Evolutionary conservation across 2,329 filamentous ascomycete genomes (phyloP).

Genomic region (Sphaerostilbella broomeana): DNA sequence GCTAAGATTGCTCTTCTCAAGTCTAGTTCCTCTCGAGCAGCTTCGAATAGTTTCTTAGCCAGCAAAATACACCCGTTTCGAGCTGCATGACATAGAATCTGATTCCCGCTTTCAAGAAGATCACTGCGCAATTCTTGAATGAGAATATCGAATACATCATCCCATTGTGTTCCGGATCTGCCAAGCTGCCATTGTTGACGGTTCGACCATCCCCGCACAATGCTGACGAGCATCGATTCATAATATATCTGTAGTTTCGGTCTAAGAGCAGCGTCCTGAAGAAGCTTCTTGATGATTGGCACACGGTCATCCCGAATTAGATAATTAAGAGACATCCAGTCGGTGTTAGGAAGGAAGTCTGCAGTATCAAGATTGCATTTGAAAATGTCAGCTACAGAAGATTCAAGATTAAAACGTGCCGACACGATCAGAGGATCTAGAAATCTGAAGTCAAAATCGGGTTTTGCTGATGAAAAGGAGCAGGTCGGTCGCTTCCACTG

Average conservation of each 20-base stretch:
- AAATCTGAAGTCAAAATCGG: neutral
- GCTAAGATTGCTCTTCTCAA: neutral
- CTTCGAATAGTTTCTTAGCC: neutral
- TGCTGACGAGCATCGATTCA: neutral
- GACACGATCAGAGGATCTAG: slow-evolving; percentile 5
- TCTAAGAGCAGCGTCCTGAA: neutral
- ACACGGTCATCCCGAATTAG: neutral
- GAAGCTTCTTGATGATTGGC: neutral
- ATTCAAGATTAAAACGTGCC: neutral
- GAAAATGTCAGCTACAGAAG: slow-evolving; percentile 1
- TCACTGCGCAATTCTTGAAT: neutral
- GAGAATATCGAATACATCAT: neutral
- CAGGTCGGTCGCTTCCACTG: slow-evolving; percentile 7
- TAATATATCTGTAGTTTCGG: neutral
- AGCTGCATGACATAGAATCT: slow-evolving; percentile 1
- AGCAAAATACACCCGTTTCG: slow-evolving; percentile 1
- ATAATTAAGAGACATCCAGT: neutral
- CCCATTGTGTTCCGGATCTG: neutral
- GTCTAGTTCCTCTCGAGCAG: neutral
- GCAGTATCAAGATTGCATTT: slow-evolving; percentile 4
- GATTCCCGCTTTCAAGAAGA: neutral
- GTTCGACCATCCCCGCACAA: neutral
- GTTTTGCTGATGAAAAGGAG: neutral
- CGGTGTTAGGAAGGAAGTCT: slow-evolving; percentile 1
- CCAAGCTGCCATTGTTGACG: neutral